These are phyloP conservation scores for Cryptomeria japonica DNA, from an alignment of 75 land plant genomes.

Conservation along the genomic window DNA sequence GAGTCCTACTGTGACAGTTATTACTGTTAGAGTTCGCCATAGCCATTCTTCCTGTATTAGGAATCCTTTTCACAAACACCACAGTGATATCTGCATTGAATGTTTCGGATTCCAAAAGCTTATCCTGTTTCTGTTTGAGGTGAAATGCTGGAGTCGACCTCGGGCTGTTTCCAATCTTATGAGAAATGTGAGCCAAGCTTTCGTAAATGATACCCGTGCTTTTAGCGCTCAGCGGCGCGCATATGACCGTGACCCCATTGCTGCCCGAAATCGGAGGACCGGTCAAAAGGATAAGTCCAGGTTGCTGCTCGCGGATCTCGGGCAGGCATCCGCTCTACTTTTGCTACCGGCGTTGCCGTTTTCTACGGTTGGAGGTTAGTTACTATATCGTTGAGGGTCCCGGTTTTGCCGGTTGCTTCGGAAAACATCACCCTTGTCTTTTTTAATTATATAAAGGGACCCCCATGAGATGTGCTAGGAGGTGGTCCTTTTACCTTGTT, in stretches of 20 bases:
- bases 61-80: background rate
- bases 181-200: background rate
- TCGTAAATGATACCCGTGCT: background rate
- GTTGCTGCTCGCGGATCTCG: background rate
- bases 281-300: background rate
- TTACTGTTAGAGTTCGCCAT: background rate
- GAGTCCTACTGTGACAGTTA: background rate
- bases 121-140: background rate
- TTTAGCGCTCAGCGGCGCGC: background rate
- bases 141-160: background rate
- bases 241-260: background rate
- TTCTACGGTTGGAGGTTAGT: background rate
- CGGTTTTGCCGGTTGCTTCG: too few relatives aligned
- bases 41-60: background rate
- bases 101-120: background rate
- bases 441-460: too few relatives aligned
- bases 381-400: too few relatives aligned
- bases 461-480: too few relatives aligned
- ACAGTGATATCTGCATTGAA: background rate
- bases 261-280: background rate
- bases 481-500: too few relatives aligned
- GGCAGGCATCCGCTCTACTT: background rate
- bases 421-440: too few relatives aligned
- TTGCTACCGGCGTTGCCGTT: background rate
- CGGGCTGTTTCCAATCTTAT: background rate